A percentile compares a stretch with the other conserved stretches of the same genome.
These are phyloP conservation scores for Gnaphalium uliginosum DNA, from an alignment of 129 eudicot species.

Conservation along the genomic window DNA sequence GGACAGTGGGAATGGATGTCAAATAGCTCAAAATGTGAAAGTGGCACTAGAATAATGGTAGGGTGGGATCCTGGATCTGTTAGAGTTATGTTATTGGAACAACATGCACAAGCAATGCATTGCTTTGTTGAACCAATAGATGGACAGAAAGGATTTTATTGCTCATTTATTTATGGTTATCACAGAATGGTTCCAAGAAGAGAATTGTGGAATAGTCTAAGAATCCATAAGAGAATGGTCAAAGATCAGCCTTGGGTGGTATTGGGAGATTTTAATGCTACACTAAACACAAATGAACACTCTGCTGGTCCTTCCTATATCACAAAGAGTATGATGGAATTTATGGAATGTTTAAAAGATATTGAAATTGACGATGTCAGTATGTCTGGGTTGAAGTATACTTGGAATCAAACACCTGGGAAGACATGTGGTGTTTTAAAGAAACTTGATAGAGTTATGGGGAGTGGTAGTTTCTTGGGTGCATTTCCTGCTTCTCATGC, in stretches of 20 bases:
- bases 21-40: neutral
- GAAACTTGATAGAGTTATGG: neutral
- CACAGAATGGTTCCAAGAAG: too few relatives aligned
- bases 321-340: neutral
- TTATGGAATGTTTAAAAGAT: neutral
- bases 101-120: neutral
- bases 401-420: neutral
- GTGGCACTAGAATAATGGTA: neutral
- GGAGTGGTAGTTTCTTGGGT: neutral
- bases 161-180: too few relatives aligned
- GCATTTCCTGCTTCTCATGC: neutral
- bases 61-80: neutral
- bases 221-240: neutral
- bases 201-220: too few relatives aligned
- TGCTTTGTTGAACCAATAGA: neutral
- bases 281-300: neutral
- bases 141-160: too few relatives aligned
- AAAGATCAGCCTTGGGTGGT: neutral
- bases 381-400: neutral
- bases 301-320: neutral
- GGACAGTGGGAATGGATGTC: neutral
- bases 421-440: neutral
- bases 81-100: neutral
- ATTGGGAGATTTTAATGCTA: neutral
- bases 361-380: neutral